Percentiles rank a stretch among this genome's conserved stretches.
Evolutionary conservation across 129 eudicot genomes (phyloP).

Genomic region (Saposhnikovia divaricata): DNA sequence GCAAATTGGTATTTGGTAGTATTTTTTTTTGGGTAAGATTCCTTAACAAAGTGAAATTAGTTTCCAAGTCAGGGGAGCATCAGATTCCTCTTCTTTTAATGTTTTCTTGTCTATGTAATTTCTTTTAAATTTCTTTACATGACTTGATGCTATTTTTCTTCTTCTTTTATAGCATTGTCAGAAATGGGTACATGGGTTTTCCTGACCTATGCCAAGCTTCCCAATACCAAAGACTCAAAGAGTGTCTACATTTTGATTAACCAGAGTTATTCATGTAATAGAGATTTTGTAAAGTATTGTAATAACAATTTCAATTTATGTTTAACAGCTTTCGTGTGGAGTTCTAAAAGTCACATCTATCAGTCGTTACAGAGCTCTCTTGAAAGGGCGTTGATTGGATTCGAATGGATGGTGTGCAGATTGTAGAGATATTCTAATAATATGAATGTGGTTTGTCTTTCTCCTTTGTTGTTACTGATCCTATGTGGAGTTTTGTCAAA

Average conservation of each 20-base stretch:
- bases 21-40: background rate
- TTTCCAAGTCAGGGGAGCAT: background rate
- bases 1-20: background rate
- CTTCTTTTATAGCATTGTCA: background rate
- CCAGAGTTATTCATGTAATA: background rate
- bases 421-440: background rate
- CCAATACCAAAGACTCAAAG: background rate
- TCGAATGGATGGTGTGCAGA: background rate
- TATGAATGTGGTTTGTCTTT: slow-evolving; percentile 12
- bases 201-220: background rate
- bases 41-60: background rate
- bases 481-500: slow-evolving; percentile 29
- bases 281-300: background rate
- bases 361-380: background rate
- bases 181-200: background rate
- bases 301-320: too few relatives aligned
- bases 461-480: slow-evolving; percentile 26
- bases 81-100: background rate
- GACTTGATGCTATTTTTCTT: background rate
- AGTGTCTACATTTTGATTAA: background rate
- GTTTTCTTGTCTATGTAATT: background rate
- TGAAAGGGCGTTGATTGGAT: background rate
- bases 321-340: background rate
- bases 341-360: background rate
- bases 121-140: background rate